Conservation (phyloP, 306 rosid genomes). For the Vigna unguiculata region DNA sequence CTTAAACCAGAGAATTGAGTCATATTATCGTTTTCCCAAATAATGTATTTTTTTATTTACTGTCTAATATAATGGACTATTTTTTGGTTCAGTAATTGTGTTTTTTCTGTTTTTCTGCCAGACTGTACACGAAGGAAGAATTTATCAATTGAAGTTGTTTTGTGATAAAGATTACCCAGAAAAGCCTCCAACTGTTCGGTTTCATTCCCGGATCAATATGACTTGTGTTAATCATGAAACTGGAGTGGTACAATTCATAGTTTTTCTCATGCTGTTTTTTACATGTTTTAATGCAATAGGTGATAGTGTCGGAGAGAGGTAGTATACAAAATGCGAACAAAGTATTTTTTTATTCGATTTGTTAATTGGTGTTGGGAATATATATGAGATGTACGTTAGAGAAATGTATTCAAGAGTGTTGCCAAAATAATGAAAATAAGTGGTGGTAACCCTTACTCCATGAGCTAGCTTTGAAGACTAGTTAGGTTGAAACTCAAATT, state of each 20-base stretch:
- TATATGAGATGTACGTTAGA: not conserved
- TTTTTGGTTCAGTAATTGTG: slow-evolving; percentile 39
- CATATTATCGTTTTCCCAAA: not conserved
- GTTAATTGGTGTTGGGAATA: not conserved
- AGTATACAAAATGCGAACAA: slow-evolving; percentile 12
- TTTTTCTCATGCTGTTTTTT: slow-evolving; percentile 33
- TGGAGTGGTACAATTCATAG: slow-evolving; percentile 82
- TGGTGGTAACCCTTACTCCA: not conserved
- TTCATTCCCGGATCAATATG: slow-evolving; percentile 97
- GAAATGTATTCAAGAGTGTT: not conserved
- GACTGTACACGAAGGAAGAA: slow-evolving; percentile 99
- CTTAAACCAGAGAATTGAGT: slow-evolving; percentile 4
- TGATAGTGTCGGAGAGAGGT: not conserved
- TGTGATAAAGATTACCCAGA: slow-evolving; percentile 99
- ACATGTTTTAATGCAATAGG: slow-evolving; percentile 10
- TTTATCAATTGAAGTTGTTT: slow-evolving; percentile 97
- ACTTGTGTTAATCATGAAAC: slow-evolving; percentile 98
- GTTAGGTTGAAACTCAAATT: not conserved
- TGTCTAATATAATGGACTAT: slow-evolving; percentile 20
- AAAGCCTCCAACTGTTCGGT: slow-evolving; percentile 96
- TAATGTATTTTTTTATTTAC: not conserved
- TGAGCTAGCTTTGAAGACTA: not conserved
- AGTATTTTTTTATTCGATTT: not conserved
- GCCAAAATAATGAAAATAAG: not conserved
- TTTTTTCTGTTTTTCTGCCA: slow-evolving; percentile 38